A percentile compares a stretch with the other conserved stretches of the same genome.
Conservation (phyloP, 805 yeast species). For the Tetrapisispora taiwanensis region DNA sequence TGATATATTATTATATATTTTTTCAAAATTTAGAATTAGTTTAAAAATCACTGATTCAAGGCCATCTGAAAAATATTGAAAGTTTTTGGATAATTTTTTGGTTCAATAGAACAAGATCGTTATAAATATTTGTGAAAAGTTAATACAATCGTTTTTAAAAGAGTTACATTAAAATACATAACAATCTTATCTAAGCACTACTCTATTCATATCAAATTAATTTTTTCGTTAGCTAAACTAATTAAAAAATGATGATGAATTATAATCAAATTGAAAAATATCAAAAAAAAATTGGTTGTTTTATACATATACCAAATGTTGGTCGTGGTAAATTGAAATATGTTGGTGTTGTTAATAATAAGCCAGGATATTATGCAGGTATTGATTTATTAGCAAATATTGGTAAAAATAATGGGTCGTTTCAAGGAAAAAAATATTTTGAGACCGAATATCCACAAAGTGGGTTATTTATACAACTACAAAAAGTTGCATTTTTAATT, state of each 20-base stretch:
- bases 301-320: slow-evolving; percentile 52
- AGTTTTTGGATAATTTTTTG: no score
- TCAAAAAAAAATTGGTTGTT: slow-evolving; percentile 23
- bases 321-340: slow-evolving; percentile 59
- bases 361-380: slow-evolving; percentile 75
- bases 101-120: no score
- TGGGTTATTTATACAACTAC: slow-evolving; percentile 65
- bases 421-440: slow-evolving; percentile 62
- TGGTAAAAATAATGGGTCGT: slow-evolving; percentile 85
- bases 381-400: slow-evolving; percentile 58
- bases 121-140: no score
- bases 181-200: no score
- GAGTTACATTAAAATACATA: no score
- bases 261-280: slow-evolving; percentile 7
- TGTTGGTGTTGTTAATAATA: slow-evolving; percentile 64
- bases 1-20: no score
- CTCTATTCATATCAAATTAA: no score
- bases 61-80: no score
- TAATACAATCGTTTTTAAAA: no score
- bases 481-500: slow-evolving; percentile 29
- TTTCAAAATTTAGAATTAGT: no score
- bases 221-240: no score
- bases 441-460: slow-evolving; percentile 50
- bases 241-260: neutral
- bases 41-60: no score